phyloP scores from a whole-genome alignment of 305 asterid genomes.

The Fraxinus baroniana region DNA sequence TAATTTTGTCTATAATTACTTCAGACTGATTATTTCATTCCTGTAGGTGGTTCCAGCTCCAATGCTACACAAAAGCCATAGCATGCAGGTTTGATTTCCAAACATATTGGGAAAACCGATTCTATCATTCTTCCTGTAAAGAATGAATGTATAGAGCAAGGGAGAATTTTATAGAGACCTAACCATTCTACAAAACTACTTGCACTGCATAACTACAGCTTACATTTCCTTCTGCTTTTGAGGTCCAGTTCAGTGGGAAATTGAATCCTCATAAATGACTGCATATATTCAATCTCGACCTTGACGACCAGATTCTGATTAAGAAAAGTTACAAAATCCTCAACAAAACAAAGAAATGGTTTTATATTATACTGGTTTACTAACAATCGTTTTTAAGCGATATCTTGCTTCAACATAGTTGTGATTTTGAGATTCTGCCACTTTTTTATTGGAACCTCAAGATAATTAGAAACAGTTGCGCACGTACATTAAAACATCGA shows the following conservation, averaged over 20 bases:
- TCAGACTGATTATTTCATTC: slow-evolving; percentile 27
- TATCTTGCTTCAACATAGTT: not conserved
- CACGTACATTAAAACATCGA: not conserved
- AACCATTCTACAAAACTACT: not conserved
- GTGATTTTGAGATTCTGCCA: not conserved
- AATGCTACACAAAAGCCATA: slow-evolving; percentile 47
- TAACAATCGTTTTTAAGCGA: not conserved
- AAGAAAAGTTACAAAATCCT: not conserved
- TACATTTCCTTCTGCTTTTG: not conserved
- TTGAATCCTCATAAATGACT: not conserved
- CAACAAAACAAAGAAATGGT: not conserved
- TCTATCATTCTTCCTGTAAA: not conserved
- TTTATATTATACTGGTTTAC: not conserved
- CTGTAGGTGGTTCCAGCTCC: slow-evolving; percentile 60
- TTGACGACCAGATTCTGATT: not conserved
- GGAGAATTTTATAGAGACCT: not conserved
- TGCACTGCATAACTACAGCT: not conserved
- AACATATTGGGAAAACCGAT: slow-evolving; percentile 86
- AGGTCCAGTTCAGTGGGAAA: not conserved
- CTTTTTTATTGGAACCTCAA: not conserved
- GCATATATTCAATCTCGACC: not conserved
- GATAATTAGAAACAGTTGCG: not conserved
- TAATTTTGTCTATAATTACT: slow-evolving; percentile 23
- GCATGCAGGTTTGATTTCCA: slow-evolving; percentile 49
- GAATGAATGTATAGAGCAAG: not conserved